These are phyloP conservation scores for Termitomyces sp. DNA, from an alignment of 768 basidiomycete genomes.

Conservation along the genomic window DNA sequence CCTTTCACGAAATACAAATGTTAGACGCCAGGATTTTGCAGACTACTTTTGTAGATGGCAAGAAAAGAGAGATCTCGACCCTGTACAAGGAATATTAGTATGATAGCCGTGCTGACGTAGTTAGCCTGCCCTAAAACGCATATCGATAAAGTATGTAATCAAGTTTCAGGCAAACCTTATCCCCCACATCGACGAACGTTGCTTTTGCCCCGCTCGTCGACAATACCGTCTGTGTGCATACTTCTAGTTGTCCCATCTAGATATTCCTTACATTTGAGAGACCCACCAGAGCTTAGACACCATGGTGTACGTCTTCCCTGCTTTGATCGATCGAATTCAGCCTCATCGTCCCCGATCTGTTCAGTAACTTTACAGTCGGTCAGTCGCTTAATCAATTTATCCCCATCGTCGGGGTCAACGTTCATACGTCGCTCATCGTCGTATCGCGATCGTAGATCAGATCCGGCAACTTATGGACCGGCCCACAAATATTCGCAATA, in stretches of 20 bases:
- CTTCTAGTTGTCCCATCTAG: conserved; percentile 20
- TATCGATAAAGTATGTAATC: conserved; percentile 40
- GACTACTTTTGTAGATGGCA: not conserved
- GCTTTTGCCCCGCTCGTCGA: conserved; percentile 21
- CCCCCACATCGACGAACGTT: conserved; percentile 35
- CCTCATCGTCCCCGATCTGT: conserved; percentile 31
- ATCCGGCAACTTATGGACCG: conserved; percentile 86
- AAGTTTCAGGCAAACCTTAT: conserved; percentile 32
- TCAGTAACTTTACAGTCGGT: conserved; percentile 89
- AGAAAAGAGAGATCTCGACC: not conserved
- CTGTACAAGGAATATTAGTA: not conserved
- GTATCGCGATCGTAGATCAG: conserved; percentile 56
- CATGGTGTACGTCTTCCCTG: conserved; percentile 73
- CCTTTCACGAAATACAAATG: too few species aligned
- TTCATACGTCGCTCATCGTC: not conserved
- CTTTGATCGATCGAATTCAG: conserved; percentile 14
- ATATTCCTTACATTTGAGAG: conserved; percentile 26
- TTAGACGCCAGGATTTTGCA: not conserved
- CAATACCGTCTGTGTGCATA: conserved; percentile 28
- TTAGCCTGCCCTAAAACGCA: conserved; percentile 36
- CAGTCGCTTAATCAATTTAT: conserved; percentile 31
- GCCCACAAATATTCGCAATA: conserved; percentile 92
- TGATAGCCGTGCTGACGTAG: not conserved
- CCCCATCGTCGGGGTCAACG: conserved; percentile 4
- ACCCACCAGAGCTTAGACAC: conserved; percentile 44